Evolutionary conservation across 257 asterid genomes (phyloP).

Genomic region (Primulina eburnea): DNA sequence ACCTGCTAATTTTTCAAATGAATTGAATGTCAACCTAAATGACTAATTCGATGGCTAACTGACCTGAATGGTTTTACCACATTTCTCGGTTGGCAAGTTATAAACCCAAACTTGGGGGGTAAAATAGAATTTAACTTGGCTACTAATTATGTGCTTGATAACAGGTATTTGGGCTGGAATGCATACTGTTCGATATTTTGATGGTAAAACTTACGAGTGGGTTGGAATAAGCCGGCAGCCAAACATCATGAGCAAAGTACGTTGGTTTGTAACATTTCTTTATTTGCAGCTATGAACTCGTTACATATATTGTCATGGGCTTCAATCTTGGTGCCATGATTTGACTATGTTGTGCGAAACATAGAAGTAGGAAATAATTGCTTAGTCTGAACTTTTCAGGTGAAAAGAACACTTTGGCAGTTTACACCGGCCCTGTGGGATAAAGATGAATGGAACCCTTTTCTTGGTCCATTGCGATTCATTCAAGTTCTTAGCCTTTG

Average conservation of each 20-base stretch:
- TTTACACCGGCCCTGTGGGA: conserved; percentile 97
- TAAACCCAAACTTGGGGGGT: background rate
- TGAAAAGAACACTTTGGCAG: conserved; percentile 82
- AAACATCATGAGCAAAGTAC: conserved; percentile 86
- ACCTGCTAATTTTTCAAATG: background rate
- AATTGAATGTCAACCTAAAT: background rate
- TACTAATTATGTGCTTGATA: conserved; percentile 11
- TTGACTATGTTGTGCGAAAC: background rate
- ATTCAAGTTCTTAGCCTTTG: conserved; percentile 90
- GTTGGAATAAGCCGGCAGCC: conserved; percentile 98
- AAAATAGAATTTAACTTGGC: background rate
- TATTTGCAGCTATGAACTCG: background rate
- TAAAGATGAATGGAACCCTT: conserved; percentile 99
- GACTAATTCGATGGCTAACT: background rate
- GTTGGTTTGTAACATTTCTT: conserved; percentile 24
- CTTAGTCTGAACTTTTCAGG: conserved; percentile 41
- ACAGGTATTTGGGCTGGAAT: conserved; percentile 98
- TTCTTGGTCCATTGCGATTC: conserved; percentile 93
- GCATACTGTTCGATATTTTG: conserved; percentile 88
- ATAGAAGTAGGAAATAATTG: background rate
- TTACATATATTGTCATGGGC: background rate
- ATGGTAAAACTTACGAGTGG: conserved; percentile 95
- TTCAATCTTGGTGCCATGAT: background rate
- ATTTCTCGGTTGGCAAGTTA: background rate
- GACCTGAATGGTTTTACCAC: background rate